These are phyloP conservation scores for Calonectria henricotiae DNA, from an alignment of 2,329 filamentous ascomycete species.

Conservation along the genomic window DNA sequence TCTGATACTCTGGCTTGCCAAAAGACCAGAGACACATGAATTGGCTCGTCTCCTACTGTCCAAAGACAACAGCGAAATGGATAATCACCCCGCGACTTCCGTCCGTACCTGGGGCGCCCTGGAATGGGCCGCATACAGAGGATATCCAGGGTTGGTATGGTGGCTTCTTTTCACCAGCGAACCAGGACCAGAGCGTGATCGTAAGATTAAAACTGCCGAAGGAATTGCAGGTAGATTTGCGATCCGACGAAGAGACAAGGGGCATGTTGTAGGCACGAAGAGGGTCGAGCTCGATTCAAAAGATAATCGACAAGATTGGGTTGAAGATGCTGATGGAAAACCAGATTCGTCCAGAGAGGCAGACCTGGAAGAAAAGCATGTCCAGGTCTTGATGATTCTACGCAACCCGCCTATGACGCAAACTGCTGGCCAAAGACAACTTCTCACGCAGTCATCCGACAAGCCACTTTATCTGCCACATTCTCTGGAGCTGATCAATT, in stretches of 20 bases:
- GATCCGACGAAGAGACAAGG: background rate
- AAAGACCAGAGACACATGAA: conserved; percentile 3
- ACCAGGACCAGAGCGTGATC: conserved; percentile 12
- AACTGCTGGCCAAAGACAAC: conserved; percentile 3
- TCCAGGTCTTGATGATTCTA: conserved; percentile 5
- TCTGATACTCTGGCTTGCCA: background rate
- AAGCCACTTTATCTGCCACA: conserved; percentile 3
- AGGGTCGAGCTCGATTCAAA: background rate
- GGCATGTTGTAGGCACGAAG: background rate
- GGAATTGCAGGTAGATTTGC: background rate
- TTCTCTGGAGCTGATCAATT: background rate
- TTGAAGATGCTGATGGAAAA: background rate
- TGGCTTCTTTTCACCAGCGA: conserved; percentile 15
- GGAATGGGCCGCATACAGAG: conserved; percentile 5
- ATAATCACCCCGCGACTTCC: background rate
- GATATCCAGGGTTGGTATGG: conserved; percentile 13
- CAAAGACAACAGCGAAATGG: background rate
- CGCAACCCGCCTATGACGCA: conserved; percentile 4
- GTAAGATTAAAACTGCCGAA: conserved; percentile 1
- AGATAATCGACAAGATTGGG: background rate
- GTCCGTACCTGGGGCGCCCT: background rate
- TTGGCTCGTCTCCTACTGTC: background rate
- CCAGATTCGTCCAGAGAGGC: background rate
- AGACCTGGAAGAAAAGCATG: background rate
- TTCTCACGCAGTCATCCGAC: background rate